Conservation (phyloP, 2,329 filamentous ascomycete genomes). For the Pestalotiopsis sp. region DNA sequence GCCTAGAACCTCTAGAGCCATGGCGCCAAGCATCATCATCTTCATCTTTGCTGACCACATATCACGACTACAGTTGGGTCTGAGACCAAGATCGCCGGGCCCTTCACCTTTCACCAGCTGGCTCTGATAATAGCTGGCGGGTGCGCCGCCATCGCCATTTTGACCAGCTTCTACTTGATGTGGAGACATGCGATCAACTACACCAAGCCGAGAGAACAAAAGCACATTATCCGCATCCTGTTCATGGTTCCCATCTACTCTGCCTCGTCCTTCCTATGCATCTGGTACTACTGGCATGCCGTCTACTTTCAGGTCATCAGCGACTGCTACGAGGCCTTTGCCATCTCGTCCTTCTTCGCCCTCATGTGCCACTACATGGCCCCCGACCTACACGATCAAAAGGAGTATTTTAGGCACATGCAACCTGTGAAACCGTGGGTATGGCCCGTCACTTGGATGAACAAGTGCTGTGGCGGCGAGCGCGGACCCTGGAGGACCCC, state of each 20-base stretch:
- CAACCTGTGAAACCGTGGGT: conserved; percentile 72
- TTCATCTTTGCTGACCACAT: conserved; percentile 26
- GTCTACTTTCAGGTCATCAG: conserved; percentile 82
- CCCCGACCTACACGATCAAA: conserved; percentile 77
- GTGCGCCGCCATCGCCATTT: conserved; percentile 52
- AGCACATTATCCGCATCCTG: conserved; percentile 81
- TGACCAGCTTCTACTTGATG: conserved; percentile 58
- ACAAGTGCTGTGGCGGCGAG: conserved; percentile 70
- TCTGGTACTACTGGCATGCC: conserved; percentile 74
- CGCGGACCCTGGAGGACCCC: conserved; percentile 74
- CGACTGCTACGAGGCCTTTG: conserved; percentile 88
- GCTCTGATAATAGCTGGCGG: conserved; percentile 54
- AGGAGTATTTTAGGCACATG: conserved; percentile 76
- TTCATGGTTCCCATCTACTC: conserved; percentile 87
- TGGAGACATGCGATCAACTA: conserved; percentile 63
- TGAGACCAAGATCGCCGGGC: conserved; percentile 49
- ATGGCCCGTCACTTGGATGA: conserved; percentile 71
- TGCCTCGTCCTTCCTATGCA: conserved; percentile 72
- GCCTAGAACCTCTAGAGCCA: conserved; percentile 19
- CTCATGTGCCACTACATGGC: conserved; percentile 81
- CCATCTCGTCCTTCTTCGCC: conserved; percentile 84
- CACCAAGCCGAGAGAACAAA: conserved; percentile 62
- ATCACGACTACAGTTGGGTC: conserved; percentile 41
- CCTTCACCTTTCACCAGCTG: conserved; percentile 57
- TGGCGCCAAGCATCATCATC: conserved; percentile 21